A percentile compares a stretch with the other conserved stretches of the same genome.
Evolutionary conservation across 257 asterid genomes (phyloP).

Genomic region (Catharanthus roseus): DNA sequence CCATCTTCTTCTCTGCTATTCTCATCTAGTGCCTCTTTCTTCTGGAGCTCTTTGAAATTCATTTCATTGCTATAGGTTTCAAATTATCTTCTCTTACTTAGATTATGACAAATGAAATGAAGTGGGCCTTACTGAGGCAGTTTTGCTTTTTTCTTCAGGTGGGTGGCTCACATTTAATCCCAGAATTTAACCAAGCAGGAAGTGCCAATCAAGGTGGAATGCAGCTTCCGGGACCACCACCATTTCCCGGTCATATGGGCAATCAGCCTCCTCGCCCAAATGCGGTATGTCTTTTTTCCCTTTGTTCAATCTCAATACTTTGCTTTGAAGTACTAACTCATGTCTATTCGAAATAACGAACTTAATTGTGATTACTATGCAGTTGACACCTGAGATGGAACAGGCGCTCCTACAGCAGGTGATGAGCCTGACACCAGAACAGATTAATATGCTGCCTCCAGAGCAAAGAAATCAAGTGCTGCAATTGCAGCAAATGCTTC

Average conservation of each 20-base stretch:
- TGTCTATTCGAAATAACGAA: neutral
- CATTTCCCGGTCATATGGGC: conserved; percentile 58
- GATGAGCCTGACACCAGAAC: conserved; percentile 87
- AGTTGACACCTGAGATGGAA: conserved; percentile 89
- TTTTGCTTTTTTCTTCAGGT: conserved; percentile 33
- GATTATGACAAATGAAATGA: neutral
- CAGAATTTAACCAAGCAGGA: conserved; percentile 71
- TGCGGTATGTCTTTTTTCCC: conserved; percentile 37
- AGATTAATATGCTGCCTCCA: conserved; percentile 73
- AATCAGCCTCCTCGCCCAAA: conserved; percentile 57
- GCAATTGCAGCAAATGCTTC: conserved; percentile 90
- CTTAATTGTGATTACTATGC: conserved; percentile 21
- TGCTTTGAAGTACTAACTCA: neutral
- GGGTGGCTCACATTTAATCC: conserved; percentile 65
- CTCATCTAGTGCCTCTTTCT: neutral
- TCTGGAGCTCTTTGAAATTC: neutral
- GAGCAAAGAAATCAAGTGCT: conserved; percentile 90
- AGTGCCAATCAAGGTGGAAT: conserved; percentile 57
- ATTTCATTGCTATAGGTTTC: neutral
- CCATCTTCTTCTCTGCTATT: neutral
- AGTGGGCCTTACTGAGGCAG: conserved; percentile 2
- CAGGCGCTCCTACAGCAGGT: conserved; percentile 86
- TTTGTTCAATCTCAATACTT: neutral
- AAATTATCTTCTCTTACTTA: neutral
- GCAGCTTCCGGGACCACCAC: conserved; percentile 55